Base-by-base conservation (phyloP, 2,329 filamentous ascomycete genomes). In the Colletotrichum sp. region DNA sequence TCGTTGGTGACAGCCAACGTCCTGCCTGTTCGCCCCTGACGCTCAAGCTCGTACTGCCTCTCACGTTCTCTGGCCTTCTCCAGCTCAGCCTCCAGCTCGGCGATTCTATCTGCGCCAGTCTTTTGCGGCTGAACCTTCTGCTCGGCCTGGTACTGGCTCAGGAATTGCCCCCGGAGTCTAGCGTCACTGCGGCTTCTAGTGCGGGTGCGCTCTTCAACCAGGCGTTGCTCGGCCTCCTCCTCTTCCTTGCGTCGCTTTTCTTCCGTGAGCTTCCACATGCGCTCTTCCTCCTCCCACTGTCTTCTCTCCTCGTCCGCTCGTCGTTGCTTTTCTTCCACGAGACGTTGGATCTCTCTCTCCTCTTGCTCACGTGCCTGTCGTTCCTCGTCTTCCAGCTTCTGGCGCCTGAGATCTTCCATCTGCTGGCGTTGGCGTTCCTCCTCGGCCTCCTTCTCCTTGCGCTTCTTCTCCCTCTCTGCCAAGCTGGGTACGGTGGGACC, bases 61-160 rank as follows among this genome's bases (percentile, higher is more conserved):
- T 94, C 88, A 84, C 94, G 83, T 86, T 93, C 82, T 80, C 93
- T 87, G 78, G 92, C 88, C 81, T 90, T 78, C 86, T 94, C 89
- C 25, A 92, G 83, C 88, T 95, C 87, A 85, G 91, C 89, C 85
- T 98, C 96, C 7, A 98, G 89, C 82, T 98, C 80, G 81, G 81
- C 74, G 85, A 78, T 78, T n/a, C 77, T 72, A 3, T 82, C 79
- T 80, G 79, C 81, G 82, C 72, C 78, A 5, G 77, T 78, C 75
- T 76, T 77, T 27, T 78, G 77, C 6, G 77, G 66, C 32, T 77
- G 77, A 27, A 84, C 81, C 76, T 88, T 83, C 81, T 94, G 92
- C 78, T 95, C 93, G 25, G 93, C 92, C 82, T 95, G 94, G 82
- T 98, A 98, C 82, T 98, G 94, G 81, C 94, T 96, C 66, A 98